phyloP scores from a whole-genome alignment of 2,329 filamentous ascomycete genomes.

The Chrysosporium queenslandicum region DNA sequence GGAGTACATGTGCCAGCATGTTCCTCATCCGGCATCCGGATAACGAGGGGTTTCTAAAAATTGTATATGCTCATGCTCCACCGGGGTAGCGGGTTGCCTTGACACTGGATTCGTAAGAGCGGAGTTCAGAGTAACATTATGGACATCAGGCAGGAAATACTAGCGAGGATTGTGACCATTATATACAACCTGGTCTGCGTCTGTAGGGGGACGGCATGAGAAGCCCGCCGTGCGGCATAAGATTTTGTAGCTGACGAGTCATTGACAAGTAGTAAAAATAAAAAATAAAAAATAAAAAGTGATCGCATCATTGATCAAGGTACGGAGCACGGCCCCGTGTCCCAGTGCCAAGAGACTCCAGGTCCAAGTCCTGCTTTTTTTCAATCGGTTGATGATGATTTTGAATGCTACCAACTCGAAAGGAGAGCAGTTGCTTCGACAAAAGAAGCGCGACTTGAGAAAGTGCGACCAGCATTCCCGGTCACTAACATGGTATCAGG shows the following conservation, averaged over 20 bases:
- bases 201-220: background rate
- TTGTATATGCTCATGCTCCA: background rate
- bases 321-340: background rate
- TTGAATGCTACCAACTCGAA: background rate
- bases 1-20: background rate
- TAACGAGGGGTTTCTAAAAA: background rate
- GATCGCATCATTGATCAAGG: slow-evolving; percentile 6
- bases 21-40: background rate
- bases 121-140: slow-evolving; percentile 6
- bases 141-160: background rate
- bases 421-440: background rate
- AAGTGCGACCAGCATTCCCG: background rate
- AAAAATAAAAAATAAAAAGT: background rate
- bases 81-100: background rate
- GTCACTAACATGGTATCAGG: background rate
- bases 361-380: background rate
- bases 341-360: background rate
- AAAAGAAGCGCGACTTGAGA: background rate
- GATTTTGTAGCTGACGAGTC: background rate
- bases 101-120: no score
- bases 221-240: background rate
- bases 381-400: background rate
- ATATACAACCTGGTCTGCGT: background rate
- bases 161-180: slow-evolving; percentile 4
- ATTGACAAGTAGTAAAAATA: background rate